Evolutionary conservation across 305 asterid species (phyloP).

Genomic region (Caryopteris hybrid): DNA sequence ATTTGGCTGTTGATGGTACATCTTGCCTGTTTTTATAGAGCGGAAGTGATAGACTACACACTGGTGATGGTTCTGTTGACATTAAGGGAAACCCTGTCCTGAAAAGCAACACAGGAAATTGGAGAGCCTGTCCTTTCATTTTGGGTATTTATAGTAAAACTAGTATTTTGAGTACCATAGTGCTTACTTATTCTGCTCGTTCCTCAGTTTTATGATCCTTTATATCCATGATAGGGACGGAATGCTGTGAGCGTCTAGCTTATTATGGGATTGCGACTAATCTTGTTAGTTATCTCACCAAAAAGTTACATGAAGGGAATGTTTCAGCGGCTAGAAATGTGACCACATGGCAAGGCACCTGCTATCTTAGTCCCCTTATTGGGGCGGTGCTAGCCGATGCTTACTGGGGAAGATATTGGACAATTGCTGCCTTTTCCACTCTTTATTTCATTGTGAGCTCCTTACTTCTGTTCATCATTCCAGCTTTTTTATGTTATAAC

Average conservation of each 20-base stretch:
- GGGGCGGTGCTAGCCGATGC: slow-evolving; percentile 98
- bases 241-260: slow-evolving; percentile 94
- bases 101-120: slow-evolving; percentile 87
- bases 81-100: slow-evolving; percentile 80
- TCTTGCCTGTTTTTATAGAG: slow-evolving; percentile 27
- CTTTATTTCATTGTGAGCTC: slow-evolving; percentile 72
- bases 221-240: slow-evolving; percentile 63
- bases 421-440: slow-evolving; percentile 89
- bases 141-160: slow-evolving; percentile 43
- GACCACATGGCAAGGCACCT: slow-evolving; percentile 97
- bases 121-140: slow-evolving; percentile 97
- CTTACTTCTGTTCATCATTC: slow-evolving; percentile 11
- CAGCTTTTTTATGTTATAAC: background rate
- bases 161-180: background rate
- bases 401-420: slow-evolving; percentile 99
- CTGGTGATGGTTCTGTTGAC: slow-evolving; percentile 97
- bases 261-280: slow-evolving; percentile 91
- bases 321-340: slow-evolving; percentile 91
- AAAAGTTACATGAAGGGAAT: slow-evolving; percentile 85
- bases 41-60: slow-evolving; percentile 39
- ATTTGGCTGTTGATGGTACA: background rate
- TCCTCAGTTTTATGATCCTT: slow-evolving; percentile 14
- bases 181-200: background rate
- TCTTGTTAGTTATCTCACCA: slow-evolving; percentile 90
- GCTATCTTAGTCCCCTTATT: slow-evolving; percentile 87